Evolutionary conservation across 1,284 basidiomycete species (phyloP).

Genomic region (Porphyrellus sp.): DNA sequence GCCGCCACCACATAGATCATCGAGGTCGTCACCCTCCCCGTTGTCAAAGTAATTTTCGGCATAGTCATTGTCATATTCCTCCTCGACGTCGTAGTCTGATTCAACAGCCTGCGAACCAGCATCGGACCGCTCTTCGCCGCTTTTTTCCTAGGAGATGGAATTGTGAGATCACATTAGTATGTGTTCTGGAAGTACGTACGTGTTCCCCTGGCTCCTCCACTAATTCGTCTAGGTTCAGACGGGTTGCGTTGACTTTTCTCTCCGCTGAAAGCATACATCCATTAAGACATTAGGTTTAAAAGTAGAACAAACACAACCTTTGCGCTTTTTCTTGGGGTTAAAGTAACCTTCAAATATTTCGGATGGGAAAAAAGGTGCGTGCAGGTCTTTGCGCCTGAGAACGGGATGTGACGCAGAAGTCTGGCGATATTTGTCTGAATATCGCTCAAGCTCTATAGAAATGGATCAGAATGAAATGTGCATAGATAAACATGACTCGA

Average conservation of each 20-base stretch:
- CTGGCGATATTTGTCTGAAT: conserved; percentile 77
- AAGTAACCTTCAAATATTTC: conserved; percentile 75
- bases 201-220: conserved; percentile 62
- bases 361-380: conserved; percentile 73
- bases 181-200: conserved; percentile 35
- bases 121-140: conserved; percentile 62
- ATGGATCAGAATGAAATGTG: neutral
- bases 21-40: conserved; percentile 73
- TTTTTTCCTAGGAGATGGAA: conserved; percentile 51
- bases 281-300: neutral
- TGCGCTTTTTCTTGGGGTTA: conserved; percentile 65
- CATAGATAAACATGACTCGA: conserved; percentile 21
- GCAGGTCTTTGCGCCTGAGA: conserved; percentile 64
- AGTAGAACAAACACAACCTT: conserved; percentile 34
- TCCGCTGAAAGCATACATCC: conserved; percentile 28
- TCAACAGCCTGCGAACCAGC: conserved; percentile 57
- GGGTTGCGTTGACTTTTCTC: conserved; percentile 39
- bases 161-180: neutral
- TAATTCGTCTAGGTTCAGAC: conserved; percentile 62
- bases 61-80: conserved; percentile 83
- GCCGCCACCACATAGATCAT: conserved; percentile 69
- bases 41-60: conserved; percentile 85
- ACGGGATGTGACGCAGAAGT: conserved; percentile 56
- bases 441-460: conserved; percentile 60
- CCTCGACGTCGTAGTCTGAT: conserved; percentile 78